Base-by-base conservation (phyloP, 1,139 yeast species). In the Suhomyces yuchorum region DNA sequence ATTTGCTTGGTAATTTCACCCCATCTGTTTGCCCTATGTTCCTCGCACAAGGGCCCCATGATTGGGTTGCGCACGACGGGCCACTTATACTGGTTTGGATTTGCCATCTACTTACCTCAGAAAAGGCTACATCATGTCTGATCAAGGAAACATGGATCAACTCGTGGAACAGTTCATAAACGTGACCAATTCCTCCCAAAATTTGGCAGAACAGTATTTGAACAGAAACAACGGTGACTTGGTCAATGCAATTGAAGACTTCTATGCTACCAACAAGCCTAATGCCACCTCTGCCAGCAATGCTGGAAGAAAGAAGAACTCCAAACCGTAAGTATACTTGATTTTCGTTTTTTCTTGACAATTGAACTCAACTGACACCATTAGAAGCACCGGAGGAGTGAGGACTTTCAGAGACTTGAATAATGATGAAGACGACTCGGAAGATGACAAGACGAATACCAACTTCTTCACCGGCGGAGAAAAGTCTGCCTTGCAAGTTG, bases 391-490 rank as follows among this genome's bases (percentile, higher is more conserved):
- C n/a, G 56, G 60, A 11, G 78, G 47, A 4, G 58, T 75, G 14
- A 66, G 67, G 39, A 75, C 84, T 8, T 79, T 83, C 50, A 68
- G 79, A 48, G 85, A 83, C 55, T 71, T 85, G 61, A 73, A 75
- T 49, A 57, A 59, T 18, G 60, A 51, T 6, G 73, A 67, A 12
- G 77, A 72, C 23, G 84, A 77, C 35, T 81, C 77, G 20, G 85
- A 80, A 37, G 88, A 84, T 46, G 88, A 81, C 49, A 82, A 84
- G 44, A 81, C 84, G 15, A 82, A 83, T 54, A 80, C 85, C 56
- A 84, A 90, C 56, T 82, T 88, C 65, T 96, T 93, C 59, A 93
- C 98, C 3, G 97, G 97, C 19, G 99, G 97, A 47, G 97, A 92
- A 64, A 92, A 92, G 60, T 89, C 97, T 1, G 98, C 87, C 1